A percentile compares a stretch with the other conserved stretches of the same genome.
Conservation (phyloP, 2,329 filamentous ascomycete species). For the Exserohilum turcica region DNA sequence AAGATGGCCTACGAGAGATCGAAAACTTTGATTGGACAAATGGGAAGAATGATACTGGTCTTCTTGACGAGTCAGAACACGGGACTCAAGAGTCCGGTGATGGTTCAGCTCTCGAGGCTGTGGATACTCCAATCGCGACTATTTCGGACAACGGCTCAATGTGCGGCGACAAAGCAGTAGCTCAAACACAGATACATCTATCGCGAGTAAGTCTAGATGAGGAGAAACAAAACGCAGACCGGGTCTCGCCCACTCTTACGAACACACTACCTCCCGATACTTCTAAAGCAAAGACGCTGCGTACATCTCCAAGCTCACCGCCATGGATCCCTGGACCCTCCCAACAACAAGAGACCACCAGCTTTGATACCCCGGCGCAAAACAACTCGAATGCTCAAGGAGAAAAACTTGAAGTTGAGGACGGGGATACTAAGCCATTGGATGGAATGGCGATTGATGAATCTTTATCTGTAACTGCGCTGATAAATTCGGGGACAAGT, state of each 20-base stretch:
- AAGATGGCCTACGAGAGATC: conserved; percentile 29
- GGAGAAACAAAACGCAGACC: not conserved
- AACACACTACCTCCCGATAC: not conserved
- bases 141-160: not conserved
- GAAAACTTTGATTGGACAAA: conserved; percentile 32
- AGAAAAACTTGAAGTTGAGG: not conserved
- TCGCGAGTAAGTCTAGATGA: not conserved
- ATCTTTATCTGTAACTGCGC: not conserved
- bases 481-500: not conserved
- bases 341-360: not conserved
- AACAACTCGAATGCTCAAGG: not conserved
- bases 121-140: not conserved
- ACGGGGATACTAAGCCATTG: not conserved
- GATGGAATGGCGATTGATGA: not conserved
- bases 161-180: not conserved
- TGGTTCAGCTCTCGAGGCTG: not conserved
- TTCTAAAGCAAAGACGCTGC: not conserved
- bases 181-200: not conserved
- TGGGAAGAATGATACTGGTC: not conserved
- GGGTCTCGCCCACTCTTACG: not conserved
- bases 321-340: not conserved
- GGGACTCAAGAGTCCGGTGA: not conserved
- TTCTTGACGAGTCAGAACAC: not conserved
- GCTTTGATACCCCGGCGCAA: too few relatives aligned
- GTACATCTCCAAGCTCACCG: not conserved